These are phyloP conservation scores for Lactifluus subvellereus DNA, from an alignment of 768 basidiomycete species.

Conservation along the genomic window DNA sequence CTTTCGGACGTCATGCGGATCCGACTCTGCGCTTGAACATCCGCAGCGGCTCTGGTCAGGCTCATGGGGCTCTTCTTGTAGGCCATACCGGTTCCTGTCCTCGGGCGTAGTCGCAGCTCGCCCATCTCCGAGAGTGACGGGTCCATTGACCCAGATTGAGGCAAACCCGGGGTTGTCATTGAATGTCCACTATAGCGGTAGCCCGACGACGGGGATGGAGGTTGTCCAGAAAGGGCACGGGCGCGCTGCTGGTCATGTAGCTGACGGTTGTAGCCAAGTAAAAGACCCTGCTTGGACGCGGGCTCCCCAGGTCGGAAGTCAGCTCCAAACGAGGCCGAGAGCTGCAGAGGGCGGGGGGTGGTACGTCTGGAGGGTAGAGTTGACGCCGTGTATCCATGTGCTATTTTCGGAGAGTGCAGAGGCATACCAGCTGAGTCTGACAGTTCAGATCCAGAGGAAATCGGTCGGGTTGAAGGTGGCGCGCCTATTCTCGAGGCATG, in stretches of 20 bases:
- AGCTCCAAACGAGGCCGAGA: constrained; percentile 8
- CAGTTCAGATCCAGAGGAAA: constrained; percentile 16
- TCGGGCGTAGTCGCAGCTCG: constrained; percentile 16
- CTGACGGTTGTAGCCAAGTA: constrained; percentile 24
- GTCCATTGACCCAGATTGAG: constrained; percentile 12
- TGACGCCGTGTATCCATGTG: neutral
- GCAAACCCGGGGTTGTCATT: neutral
- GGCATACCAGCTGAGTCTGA: constrained; percentile 5
- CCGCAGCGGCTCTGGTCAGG: constrained; percentile 18
- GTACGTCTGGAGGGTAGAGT: constrained; percentile 3
- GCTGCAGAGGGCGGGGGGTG: constrained; percentile 23
- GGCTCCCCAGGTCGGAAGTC: constrained; percentile 22
- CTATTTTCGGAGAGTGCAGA: constrained; percentile 3
- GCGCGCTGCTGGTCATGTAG: constrained; percentile 24
- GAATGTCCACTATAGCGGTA: constrained; percentile 6
- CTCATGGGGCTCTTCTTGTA: constrained; percentile 22
- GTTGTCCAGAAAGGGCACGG: constrained; percentile 10
- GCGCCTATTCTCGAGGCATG: neutral
- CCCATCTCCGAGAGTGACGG: constrained; percentile 2
- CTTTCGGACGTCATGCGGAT: constrained; percentile 17
- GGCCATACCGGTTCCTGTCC: constrained; percentile 25
- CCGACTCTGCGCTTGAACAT: constrained; percentile 22
- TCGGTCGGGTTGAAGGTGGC: neutral
- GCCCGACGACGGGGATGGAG: neutral
- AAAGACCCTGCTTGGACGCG: constrained; percentile 15